phyloP scores from a whole-genome alignment of 495 filamentous ascomycete species.

The Penicillium soppii region DNA sequence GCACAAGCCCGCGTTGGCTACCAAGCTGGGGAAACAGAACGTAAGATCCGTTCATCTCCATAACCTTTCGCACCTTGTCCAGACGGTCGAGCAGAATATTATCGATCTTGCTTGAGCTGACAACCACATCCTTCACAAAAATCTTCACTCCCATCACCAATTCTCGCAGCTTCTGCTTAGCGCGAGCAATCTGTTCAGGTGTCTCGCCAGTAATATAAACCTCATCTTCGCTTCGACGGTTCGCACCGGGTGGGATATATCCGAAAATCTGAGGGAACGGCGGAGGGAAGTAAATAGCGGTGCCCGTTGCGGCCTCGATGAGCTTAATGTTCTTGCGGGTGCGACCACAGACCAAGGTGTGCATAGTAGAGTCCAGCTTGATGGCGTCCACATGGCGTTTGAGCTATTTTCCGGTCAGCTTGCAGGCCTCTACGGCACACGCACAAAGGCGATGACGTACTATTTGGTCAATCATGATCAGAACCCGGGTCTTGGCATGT shows the following conservation, averaged over 20 bases:
- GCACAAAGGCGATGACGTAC: constrained; percentile 55
- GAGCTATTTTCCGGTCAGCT: constrained; percentile 58
- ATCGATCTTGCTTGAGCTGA: constrained; percentile 88
- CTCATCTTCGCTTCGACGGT: constrained; percentile 78
- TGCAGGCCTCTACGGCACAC: background rate
- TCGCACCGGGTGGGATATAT: constrained; percentile 77
- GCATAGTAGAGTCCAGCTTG: constrained; percentile 81
- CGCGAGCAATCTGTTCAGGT: constrained; percentile 73
- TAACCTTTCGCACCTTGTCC: constrained; percentile 96
- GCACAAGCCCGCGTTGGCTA: constrained; percentile 72
- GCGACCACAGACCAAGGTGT: constrained; percentile 86
- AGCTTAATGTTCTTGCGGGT: constrained; percentile 94
- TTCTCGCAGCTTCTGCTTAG: constrained; percentile 86
- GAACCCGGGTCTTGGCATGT: constrained; percentile 91
- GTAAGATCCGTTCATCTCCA: constrained; percentile 93
- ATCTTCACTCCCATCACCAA: constrained; percentile 74
- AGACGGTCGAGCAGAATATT: constrained; percentile 86
- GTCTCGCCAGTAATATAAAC: constrained; percentile 91
- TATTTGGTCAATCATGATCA: constrained; percentile 97
- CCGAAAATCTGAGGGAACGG: constrained; percentile 87
- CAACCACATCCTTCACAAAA: constrained; percentile 85
- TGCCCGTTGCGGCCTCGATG: constrained; percentile 90
- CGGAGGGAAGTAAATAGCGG: constrained; percentile 96
- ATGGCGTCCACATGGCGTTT: constrained; percentile 80
- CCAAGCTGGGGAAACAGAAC: constrained; percentile 86